phyloP scores from a whole-genome alignment of 768 basidiomycete species.

The Galerina marginata region DNA sequence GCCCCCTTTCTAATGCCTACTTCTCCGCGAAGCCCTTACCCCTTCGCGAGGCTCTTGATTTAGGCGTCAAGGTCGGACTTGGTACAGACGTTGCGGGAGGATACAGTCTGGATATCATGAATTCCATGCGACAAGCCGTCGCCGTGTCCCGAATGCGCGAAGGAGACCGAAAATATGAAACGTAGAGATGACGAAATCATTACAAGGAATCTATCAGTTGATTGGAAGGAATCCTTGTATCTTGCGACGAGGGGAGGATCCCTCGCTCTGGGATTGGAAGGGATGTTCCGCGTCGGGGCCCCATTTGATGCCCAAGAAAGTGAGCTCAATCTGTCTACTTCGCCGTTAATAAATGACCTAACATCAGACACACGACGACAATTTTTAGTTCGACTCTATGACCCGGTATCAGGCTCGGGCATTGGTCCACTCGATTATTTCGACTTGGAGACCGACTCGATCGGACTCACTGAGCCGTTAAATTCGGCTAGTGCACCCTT shows the following conservation, averaged over 20 bases:
- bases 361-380: neutral
- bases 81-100: conserved; percentile 90
- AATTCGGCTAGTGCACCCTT: conserved; percentile 7
- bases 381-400: conserved; percentile 51
- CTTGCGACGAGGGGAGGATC: conserved; percentile 86
- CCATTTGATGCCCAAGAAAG: conserved; percentile 81
- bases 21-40: conserved; percentile 77
- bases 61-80: conserved; percentile 73
- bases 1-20: conserved; percentile 89
- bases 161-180: conserved; percentile 42
- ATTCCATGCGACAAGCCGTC: conserved; percentile 81
- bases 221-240: conserved; percentile 84
- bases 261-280: conserved; percentile 67
- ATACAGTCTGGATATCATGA: conserved; percentile 80
- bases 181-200: neutral
- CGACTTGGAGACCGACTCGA: conserved; percentile 37
- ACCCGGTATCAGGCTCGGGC: conserved; percentile 45
- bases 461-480: neutral
- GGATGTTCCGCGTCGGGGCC: conserved; percentile 62
- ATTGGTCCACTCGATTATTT: conserved; percentile 78
- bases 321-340: conserved; percentile 42
- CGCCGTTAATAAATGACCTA: neutral
- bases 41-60: conserved; percentile 71
- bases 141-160: conserved; percentile 72
- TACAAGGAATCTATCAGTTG: conserved; percentile 49